These are phyloP conservation scores for Elsinoe australis DNA, from an alignment of 2,329 filamentous ascomycete species.

Conservation along the genomic window DNA sequence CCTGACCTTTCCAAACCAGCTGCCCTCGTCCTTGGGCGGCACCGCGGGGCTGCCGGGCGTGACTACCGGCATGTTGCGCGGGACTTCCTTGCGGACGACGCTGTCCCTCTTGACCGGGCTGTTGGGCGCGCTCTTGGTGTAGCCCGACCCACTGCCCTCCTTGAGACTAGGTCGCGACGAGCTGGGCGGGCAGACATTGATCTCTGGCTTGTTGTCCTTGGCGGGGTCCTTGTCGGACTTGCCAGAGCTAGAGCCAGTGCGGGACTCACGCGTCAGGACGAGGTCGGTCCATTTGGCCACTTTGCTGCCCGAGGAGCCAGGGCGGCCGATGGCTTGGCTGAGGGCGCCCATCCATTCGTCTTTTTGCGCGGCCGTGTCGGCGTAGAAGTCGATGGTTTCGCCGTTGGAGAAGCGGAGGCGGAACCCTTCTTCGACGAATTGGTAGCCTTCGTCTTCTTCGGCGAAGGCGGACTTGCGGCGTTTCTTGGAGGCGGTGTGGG, in stretches of 20 bases:
- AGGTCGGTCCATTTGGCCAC: slow-evolving; percentile 52
- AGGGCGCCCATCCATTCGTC: slow-evolving; percentile 92
- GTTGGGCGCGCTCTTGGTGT: slow-evolving; percentile 26
- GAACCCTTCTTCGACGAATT: slow-evolving; percentile 99
- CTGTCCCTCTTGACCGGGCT: slow-evolving; percentile 23
- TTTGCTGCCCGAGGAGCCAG: slow-evolving; percentile 41
- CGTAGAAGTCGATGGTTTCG: slow-evolving; percentile 97
- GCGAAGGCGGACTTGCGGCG: slow-evolving; percentile 92
- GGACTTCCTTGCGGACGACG: slow-evolving; percentile 17
- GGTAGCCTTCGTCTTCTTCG: slow-evolving; percentile 97
- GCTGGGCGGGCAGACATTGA: slow-evolving; percentile 14
- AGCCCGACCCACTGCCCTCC: slow-evolving; percentile 22
- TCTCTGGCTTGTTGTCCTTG: slow-evolving; percentile 6
- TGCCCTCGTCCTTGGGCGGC: slow-evolving; percentile 19
- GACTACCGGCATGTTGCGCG: slow-evolving; percentile 14
- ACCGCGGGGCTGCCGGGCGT: slow-evolving; percentile 19
- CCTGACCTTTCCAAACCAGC: slow-evolving; percentile 17
- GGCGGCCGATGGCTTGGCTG: slow-evolving; percentile 58
- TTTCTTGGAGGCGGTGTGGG: slow-evolving; percentile 40
- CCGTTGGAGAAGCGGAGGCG: slow-evolving; percentile 97
- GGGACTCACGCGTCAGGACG: slow-evolving; percentile 37
- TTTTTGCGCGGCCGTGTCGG: slow-evolving; percentile 79
- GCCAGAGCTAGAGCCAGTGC: slow-evolving; percentile 4
- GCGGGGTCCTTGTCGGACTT: background rate
- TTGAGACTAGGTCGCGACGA: slow-evolving; percentile 10